Percentiles rank a stretch among this genome's conserved stretches.
These are phyloP conservation scores for Xylaria multiplex DNA, from an alignment of 2,329 filamentous ascomycete species.

Conservation along the genomic window DNA sequence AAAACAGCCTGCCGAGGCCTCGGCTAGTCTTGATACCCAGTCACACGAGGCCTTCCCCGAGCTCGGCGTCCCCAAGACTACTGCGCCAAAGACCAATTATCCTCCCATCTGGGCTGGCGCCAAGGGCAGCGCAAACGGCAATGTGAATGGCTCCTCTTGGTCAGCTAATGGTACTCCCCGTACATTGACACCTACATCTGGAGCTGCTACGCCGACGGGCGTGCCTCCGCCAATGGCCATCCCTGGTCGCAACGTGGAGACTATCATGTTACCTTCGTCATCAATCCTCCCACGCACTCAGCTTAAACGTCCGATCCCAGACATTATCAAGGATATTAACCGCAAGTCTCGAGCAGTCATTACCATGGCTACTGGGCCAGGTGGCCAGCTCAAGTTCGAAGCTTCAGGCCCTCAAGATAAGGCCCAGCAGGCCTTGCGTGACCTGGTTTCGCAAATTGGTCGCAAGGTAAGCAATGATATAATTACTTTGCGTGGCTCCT, in stretches of 20 bases:
- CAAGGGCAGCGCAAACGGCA: conserved; percentile 67
- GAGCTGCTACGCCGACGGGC: conserved; percentile 59
- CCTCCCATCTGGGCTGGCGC: conserved; percentile 79
- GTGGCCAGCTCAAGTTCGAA: conserved; percentile 81
- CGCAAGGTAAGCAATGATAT: conserved; percentile 73
- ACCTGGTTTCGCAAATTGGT: conserved; percentile 88
- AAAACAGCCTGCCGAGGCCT: conserved; percentile 70
- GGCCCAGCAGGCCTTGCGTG: conserved; percentile 87
- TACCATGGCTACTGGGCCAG: conserved; percentile 77
- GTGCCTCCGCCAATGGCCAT: conserved; percentile 72
- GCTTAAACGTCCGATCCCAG: conserved; percentile 84
- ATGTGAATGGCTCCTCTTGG: conserved; percentile 64
- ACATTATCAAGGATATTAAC: conserved; percentile 92
- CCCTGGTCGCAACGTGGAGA: conserved; percentile 84
- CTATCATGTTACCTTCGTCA: conserved; percentile 76
- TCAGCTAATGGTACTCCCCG: conserved; percentile 66
- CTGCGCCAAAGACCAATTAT: conserved; percentile 65
- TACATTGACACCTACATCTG: conserved; percentile 71
- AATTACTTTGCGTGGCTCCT: background rate
- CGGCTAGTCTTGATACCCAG: conserved; percentile 75
- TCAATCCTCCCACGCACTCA: conserved; percentile 81
- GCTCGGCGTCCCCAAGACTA: conserved; percentile 76
- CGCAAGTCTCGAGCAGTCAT: conserved; percentile 89
- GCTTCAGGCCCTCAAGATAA: conserved; percentile 84
- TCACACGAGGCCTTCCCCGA: conserved; percentile 96